Conservation (phyloP, 164 flowering plant species). For the Kalanchoe fedtschenkoi region DNA sequence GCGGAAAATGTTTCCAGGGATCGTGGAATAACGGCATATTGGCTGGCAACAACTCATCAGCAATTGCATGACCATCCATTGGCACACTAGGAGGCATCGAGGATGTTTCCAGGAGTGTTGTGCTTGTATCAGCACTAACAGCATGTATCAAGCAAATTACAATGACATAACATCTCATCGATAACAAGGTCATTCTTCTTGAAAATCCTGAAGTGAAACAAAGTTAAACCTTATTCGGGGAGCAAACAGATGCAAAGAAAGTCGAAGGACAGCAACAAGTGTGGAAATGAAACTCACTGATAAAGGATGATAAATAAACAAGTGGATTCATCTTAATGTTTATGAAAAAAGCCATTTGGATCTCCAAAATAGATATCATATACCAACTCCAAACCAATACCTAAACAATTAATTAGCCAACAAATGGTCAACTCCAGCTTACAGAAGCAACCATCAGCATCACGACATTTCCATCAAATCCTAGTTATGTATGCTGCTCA, state of each 20-base stretch:
- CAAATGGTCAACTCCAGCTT: not conserved
- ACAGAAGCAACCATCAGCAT: no score
- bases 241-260: not conserved
- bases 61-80: slow-evolving; percentile 17
- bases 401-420: not conserved
- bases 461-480: no score
- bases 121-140: slow-evolving; percentile 18
- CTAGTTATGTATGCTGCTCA: no score
- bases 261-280: not conserved
- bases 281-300: not conserved
- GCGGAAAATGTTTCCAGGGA: slow-evolving; percentile 18
- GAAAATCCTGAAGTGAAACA: slow-evolving; percentile 25
- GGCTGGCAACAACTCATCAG: slow-evolving; percentile 30
- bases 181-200: slow-evolving; percentile 13
- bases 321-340: not conserved
- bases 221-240: not conserved
- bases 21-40: slow-evolving; percentile 23
- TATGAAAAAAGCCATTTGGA: not conserved
- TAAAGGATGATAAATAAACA: not conserved
- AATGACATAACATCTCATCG: slow-evolving; percentile 26
- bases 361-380: not conserved
- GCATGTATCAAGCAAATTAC: slow-evolving; percentile 19
- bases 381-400: not conserved
- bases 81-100: slow-evolving; percentile 17
- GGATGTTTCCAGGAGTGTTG: slow-evolving; percentile 12